Conservation (phyloP, 2,329 filamentous ascomycete species). For the Thielaviopsis ethacetica region DNA sequence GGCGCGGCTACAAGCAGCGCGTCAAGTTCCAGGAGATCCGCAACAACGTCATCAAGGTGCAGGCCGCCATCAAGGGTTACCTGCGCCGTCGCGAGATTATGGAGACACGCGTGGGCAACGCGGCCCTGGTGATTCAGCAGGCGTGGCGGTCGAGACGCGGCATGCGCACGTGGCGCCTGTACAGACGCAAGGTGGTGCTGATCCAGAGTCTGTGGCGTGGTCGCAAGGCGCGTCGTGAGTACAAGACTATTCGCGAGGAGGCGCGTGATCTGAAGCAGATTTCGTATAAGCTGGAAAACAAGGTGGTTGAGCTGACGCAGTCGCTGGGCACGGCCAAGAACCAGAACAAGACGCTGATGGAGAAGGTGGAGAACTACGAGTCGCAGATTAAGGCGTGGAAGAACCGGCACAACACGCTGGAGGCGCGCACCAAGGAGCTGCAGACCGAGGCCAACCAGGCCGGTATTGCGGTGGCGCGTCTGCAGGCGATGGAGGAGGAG, state of each 20-base stretch:
- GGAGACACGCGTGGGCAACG: conserved; percentile 86
- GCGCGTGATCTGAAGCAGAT: conserved; percentile 98
- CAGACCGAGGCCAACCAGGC: conserved; percentile 96
- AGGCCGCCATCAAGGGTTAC: conserved; percentile 83
- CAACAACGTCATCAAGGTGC: conserved; percentile 71
- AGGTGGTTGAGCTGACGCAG: conserved; percentile 96
- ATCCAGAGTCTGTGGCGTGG: conserved; percentile 91
- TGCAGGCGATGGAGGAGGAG: conserved; percentile 85
- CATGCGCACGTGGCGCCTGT: conserved; percentile 67
- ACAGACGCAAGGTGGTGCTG: conserved; percentile 75
- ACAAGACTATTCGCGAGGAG: conserved; percentile 87
- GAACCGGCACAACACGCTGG: conserved; percentile 75
- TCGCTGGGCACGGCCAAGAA: conserved; percentile 80
- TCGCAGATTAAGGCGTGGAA: conserved; percentile 93
- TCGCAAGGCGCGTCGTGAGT: conserved; percentile 60
- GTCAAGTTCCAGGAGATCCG: conserved; percentile 65
- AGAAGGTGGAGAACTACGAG: conserved; percentile 90
- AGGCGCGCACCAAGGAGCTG: conserved; percentile 80
- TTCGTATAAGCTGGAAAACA: conserved; percentile 98
- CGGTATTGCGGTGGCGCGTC: conserved; percentile 79
- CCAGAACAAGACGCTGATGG: conserved; percentile 79
- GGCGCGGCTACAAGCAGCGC: conserved; percentile 82
- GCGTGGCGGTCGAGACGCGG: conserved; percentile 72
- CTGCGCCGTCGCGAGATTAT: conserved; percentile 80
- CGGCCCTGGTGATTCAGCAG: conserved; percentile 77